A percentile compares a stretch with the other conserved stretches of the same genome.
Conservation (phyloP, 805 yeast species). For the Hanseniaspora vineae region DNA sequence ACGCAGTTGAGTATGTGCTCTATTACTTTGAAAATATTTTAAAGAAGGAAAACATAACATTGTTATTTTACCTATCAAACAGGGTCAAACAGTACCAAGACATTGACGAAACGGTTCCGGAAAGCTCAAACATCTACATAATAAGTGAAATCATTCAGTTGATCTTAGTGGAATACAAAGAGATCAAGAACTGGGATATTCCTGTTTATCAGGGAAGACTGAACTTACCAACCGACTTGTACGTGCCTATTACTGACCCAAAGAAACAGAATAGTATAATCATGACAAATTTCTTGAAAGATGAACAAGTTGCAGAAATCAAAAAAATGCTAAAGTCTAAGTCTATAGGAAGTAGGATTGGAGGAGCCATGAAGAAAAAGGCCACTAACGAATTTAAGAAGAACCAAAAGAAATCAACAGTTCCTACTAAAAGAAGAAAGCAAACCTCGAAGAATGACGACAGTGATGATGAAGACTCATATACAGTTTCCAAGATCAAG, state of each 20-base stretch:
- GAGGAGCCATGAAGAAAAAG: constrained; percentile 4
- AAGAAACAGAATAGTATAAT: constrained; percentile 46
- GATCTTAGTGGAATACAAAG: constrained; percentile 44
- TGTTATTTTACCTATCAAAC: constrained; percentile 63
- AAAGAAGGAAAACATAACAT: constrained; percentile 52
- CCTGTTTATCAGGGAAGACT: constrained; percentile 76
- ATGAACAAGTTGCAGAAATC: constrained; percentile 17
- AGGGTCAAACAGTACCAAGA: constrained; percentile 57
- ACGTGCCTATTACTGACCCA: constrained; percentile 43
- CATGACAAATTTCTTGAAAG: constrained; percentile 43
- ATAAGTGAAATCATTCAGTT: constrained; percentile 66
- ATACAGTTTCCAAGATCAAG: constrained; percentile 6
- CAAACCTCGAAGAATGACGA: constrained; percentile 8
- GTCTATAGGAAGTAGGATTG: not conserved
- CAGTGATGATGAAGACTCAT: constrained; percentile 13
- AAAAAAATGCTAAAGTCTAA: constrained; percentile 7
- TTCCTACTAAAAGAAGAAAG: constrained; percentile 8
- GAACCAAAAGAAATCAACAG: not conserved
- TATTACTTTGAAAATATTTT: constrained; percentile 51
- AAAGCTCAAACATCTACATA: constrained; percentile 37
- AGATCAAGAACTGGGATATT: constrained; percentile 50
- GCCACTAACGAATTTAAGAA: constrained; percentile 10
- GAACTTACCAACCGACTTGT: constrained; percentile 57
- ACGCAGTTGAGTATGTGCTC: constrained; percentile 45
- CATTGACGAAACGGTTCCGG: constrained; percentile 23